Percentiles rank a stretch among this genome's conserved stretches.
These are phyloP conservation scores for Blastomyces gilchristii DNA, from an alignment of 2,329 filamentous ascomycete species.

Conservation along the genomic window DNA sequence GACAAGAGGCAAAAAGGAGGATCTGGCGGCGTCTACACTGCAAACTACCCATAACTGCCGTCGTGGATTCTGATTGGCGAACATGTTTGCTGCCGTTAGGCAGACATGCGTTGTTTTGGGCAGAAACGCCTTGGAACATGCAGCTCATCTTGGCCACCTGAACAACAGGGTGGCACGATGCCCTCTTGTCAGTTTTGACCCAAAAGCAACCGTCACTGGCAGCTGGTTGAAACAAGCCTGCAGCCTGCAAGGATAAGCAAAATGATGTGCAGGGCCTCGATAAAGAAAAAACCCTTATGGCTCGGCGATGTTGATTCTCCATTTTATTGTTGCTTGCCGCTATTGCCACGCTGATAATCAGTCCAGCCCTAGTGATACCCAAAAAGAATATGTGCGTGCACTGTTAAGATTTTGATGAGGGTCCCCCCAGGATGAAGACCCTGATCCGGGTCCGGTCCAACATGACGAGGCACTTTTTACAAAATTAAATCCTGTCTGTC, in stretches of 20 bases:
- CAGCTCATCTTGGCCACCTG: background rate
- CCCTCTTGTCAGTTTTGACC: background rate
- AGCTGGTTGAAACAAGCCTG: background rate
- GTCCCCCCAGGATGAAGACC: background rate
- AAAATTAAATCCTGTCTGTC: background rate
- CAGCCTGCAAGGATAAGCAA: background rate
- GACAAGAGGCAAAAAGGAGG: background rate
- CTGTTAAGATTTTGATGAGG: background rate
- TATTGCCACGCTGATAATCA: background rate
- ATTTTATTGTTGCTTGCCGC: background rate
- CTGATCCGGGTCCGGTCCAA: background rate
- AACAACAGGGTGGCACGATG: background rate
- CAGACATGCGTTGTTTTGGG: constrained; percentile 15
- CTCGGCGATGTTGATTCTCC: background rate
- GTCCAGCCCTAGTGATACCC: background rate
- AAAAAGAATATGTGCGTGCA: background rate
- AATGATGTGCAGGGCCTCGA: background rate
- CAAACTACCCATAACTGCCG: background rate
- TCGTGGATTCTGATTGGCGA: constrained; percentile 4
- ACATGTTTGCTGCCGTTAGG: constrained; percentile 11
- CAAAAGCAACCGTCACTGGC: background rate
- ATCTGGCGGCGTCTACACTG: background rate
- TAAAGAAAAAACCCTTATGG: background rate
- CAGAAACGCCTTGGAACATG: background rate
- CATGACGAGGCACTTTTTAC: background rate